Percentiles rank a stretch among this genome's conserved stretches.
Conservation (phyloP, 148 eudicot genomes). For the Polygonum maritimum region DNA sequence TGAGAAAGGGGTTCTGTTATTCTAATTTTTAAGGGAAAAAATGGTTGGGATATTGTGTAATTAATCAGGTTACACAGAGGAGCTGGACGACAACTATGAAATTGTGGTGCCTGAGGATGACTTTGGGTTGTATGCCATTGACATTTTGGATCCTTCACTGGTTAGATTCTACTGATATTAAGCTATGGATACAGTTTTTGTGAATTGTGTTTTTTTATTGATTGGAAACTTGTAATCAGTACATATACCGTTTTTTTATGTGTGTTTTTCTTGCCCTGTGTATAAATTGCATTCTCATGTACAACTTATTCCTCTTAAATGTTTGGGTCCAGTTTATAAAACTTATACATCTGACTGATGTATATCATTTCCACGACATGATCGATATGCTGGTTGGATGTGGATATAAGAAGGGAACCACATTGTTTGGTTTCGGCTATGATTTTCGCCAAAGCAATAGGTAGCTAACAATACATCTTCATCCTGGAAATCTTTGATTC, state of each 20-base stretch:
- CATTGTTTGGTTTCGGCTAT: slow-evolving; percentile 90
- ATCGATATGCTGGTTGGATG: slow-evolving; percentile 79
- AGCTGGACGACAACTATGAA: slow-evolving; percentile 55
- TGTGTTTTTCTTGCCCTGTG: not conserved
- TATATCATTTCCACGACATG: slow-evolving; percentile 95
- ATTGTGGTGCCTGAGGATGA: slow-evolving; percentile 83
- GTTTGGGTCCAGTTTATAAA: slow-evolving; percentile 56
- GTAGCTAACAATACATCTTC: slow-evolving; percentile 20
- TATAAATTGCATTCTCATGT: not conserved
- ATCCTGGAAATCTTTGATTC: not conserved
- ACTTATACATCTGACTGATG: slow-evolving; percentile 45
- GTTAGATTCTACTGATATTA: slow-evolving; percentile 27
- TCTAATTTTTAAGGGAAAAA: not conserved
- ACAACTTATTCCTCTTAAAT: not conserved
- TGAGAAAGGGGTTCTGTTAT: not conserved
- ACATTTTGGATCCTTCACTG: slow-evolving; percentile 82
- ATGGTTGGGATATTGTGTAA: not conserved
- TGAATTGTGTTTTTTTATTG: not conserved
- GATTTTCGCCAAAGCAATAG: slow-evolving; percentile 97
- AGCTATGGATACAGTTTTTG: not conserved
- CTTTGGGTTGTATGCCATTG: slow-evolving; percentile 87
- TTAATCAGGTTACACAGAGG: slow-evolving; percentile 68
- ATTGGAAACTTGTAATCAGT: not conserved
- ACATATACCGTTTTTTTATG: not conserved
- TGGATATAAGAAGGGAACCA: slow-evolving; percentile 90